Conservation (phyloP, 768 basidiomycete species). For the Lactarius psammicola region DNA sequence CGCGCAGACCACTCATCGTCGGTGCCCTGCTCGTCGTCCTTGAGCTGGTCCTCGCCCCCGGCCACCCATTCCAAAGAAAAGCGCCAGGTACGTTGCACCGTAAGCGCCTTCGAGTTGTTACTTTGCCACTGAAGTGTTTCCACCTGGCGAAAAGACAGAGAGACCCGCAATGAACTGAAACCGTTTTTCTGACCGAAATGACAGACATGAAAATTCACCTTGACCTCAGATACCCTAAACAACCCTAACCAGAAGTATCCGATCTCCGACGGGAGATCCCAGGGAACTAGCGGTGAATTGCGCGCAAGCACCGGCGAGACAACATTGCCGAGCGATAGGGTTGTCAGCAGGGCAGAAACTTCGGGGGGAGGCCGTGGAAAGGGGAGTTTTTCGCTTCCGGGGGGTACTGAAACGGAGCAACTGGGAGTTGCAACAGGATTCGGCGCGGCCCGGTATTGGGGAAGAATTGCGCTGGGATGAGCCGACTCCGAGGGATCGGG, state of each 20-base stretch:
- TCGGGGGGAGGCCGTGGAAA: constrained; percentile 22
- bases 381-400: neutral
- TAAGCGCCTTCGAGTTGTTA: neutral
- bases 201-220: constrained; percentile 18
- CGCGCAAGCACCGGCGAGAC: constrained; percentile 23
- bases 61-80: constrained; percentile 25
- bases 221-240: constrained; percentile 19
- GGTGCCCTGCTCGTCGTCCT: constrained; percentile 14
- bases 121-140: constrained; percentile 8
- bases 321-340: neutral
- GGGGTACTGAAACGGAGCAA: neutral
- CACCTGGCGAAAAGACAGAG: constrained; percentile 17
- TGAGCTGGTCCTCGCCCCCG: constrained; percentile 26
- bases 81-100: constrained; percentile 17
- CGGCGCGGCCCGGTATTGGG: neutral
- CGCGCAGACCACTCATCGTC: constrained; percentile 7
- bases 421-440: neutral
- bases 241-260: constrained; percentile 27
- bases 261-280: constrained; percentile 26
- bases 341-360: constrained; percentile 8
- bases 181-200: constrained; percentile 1
- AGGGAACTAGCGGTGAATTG: constrained; percentile 25
- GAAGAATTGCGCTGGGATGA: neutral
- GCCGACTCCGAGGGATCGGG: neutral
- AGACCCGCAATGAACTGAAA: constrained; percentile 8